Base-by-base conservation (phyloP, 2,329 filamentous ascomycete species). In the Dryadomyces quercus-mongolicae region DNA sequence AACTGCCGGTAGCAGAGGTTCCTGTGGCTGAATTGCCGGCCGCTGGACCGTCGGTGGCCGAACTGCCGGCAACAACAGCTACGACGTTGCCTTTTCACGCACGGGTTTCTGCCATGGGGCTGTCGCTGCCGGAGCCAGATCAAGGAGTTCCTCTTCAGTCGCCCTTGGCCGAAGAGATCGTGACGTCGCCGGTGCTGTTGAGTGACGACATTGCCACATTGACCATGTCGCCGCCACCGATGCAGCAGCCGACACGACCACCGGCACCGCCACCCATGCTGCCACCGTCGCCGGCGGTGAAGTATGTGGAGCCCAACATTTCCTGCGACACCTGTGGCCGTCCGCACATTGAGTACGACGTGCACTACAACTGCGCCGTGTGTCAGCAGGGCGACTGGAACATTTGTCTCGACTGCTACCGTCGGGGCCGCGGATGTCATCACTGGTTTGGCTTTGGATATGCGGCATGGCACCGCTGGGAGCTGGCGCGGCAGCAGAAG, bases 401-500 rank as follows among this genome's bases (percentile, higher is more conserved):
- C 64, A 73, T 96, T 12, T 97, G 92, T 63, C 69, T 86, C 2
- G 76, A 76, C 59, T 97, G 92, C 70, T 96, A 94, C 66, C 82
- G 88, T 31, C 66, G 72, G 13, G 84, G 85, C 9, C 80, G 80
- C 62, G 91, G 91, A 12, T 97, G 92, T 65, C 74, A 81, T 18
- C 81, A 93, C 65, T 96, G 90, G 89, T 90, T 85, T 61, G 91
- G 92, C 1, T 95, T 96, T 65, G 88, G 88, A 3, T 76, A 85
- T 61, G 77, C 78, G 5, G 89, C 88, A 0, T 80, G 81, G 70
- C 71, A 71, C 48, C 81, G 78, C 57, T 92, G 86, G 74, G 81
- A 86, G 56, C 74, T 73, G 61, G 66, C 69, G 7, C 51, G 48
- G 25, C 56, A 51, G 44, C 51, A 10, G 36, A 54, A n/a, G 36